Percentiles rank a stretch among this genome's conserved stretches.
Conservation (phyloP, 495 filamentous ascomycete species). For the Peziza echinospora region DNA sequence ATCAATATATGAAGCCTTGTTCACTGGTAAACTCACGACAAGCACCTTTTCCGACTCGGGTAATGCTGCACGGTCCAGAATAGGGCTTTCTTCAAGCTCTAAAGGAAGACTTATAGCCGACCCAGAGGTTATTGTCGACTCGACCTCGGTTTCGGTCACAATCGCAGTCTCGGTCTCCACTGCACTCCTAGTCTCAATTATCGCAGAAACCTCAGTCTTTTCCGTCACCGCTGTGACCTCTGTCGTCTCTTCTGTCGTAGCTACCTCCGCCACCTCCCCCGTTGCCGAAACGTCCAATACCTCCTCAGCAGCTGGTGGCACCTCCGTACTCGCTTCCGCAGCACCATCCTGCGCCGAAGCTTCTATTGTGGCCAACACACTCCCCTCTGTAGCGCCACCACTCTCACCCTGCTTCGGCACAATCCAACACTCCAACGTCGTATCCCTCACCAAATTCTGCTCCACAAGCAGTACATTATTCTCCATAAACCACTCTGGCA, state of each 20-base stretch:
- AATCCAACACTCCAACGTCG: background rate
- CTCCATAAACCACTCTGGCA: slow-evolving; percentile 17
- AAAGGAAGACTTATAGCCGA: too few species aligned
- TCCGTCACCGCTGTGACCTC: background rate
- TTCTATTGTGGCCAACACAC: background rate
- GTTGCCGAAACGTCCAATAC: background rate
- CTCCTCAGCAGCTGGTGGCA: background rate
- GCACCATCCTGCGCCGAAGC: background rate
- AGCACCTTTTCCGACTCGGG: too few species aligned
- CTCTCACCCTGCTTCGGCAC: too few species aligned
- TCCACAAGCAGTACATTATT: slow-evolving; percentile 13
- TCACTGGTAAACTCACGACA: too few species aligned
- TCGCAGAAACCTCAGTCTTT: background rate
- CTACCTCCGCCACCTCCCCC: background rate
- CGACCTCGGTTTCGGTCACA: too few species aligned
- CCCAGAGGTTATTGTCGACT: too few species aligned
- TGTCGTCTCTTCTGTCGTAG: background rate
- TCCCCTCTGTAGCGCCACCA: too few species aligned
- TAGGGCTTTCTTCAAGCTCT: too few species aligned
- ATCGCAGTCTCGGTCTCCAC: too few species aligned
- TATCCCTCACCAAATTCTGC: slow-evolving; percentile 6
- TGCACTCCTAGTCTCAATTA: too few species aligned
- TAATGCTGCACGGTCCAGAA: too few species aligned
- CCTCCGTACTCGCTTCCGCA: background rate
- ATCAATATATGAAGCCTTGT: too few species aligned